A percentile compares a stretch with the other conserved stretches of the same genome.
phyloP scores from a whole-genome alignment of 2,329 filamentous ascomycete genomes.

The Penicillium sp. region DNA sequence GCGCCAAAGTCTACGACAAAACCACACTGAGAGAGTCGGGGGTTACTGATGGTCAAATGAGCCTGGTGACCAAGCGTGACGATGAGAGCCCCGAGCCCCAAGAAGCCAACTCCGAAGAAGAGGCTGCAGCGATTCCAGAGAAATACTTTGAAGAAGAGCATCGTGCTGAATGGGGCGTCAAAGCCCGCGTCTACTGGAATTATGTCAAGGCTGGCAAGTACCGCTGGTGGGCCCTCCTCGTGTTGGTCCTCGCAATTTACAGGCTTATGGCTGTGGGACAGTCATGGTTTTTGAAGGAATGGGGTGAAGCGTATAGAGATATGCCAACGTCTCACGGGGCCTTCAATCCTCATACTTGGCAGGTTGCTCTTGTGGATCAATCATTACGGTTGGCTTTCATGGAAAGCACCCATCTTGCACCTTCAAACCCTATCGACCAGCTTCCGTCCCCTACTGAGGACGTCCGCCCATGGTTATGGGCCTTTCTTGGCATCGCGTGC shows the following conservation, averaged over 20 bases:
- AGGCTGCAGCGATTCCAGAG: conserved; percentile 54
- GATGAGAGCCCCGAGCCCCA: conserved; percentile 16
- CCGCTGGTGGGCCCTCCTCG: conserved; percentile 63
- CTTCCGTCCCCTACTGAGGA: conserved; percentile 63
- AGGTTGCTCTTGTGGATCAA: conserved; percentile 1
- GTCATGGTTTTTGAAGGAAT: conserved; percentile 78
- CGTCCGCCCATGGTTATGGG: conserved; percentile 67
- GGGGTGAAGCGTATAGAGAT: conserved; percentile 67
- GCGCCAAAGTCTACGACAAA: conserved; percentile 46
- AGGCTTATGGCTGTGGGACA: conserved; percentile 61
- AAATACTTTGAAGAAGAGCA: conserved; percentile 77
- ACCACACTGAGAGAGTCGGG: conserved; percentile 43
- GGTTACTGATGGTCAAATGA: conserved; percentile 30
- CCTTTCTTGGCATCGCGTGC: conserved; percentile 62
- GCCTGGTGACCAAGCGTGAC: conserved; percentile 10
- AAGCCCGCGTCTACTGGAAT: conserved; percentile 70
- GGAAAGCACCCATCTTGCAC: conserved; percentile 13
- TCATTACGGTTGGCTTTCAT: conserved; percentile 5
- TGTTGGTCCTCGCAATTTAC: conserved; percentile 58
- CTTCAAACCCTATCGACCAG: conserved; percentile 32
- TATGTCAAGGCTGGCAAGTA: conserved; percentile 78
- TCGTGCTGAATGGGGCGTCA: conserved; percentile 67
- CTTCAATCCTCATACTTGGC: conserved; percentile 3
- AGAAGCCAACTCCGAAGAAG: conserved; percentile 37
- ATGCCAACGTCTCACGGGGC: conserved; percentile 15